Conservation (phyloP, 768 basidiomycete species). For the Gautieria morchelliformis region DNA sequence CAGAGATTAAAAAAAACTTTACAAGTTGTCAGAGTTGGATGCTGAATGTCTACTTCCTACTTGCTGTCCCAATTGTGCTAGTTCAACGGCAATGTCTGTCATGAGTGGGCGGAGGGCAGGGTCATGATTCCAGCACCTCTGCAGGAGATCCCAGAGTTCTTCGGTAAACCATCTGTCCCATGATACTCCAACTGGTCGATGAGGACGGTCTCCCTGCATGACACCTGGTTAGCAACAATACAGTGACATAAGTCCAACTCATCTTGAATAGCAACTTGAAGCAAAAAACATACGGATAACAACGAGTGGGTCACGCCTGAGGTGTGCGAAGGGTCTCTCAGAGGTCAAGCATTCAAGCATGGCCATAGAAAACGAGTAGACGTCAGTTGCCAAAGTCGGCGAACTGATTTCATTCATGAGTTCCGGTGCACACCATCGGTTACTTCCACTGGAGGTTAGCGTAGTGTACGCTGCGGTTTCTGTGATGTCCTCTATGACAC, state of each 20-base stretch:
- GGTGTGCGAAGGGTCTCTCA: slow-evolving; percentile 41
- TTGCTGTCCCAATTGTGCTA: background rate
- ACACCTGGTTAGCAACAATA: slow-evolving; percentile 7
- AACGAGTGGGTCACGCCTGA: slow-evolving; percentile 40
- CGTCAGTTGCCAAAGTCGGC: slow-evolving; percentile 40
- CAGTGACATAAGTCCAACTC: background rate
- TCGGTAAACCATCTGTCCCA: slow-evolving; percentile 34
- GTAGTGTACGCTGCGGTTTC: slow-evolving; percentile 37
- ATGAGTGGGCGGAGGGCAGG: slow-evolving; percentile 3
- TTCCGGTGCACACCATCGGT: slow-evolving; percentile 57
- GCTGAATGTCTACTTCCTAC: background rate
- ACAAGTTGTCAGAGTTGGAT: background rate
- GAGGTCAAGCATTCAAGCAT: slow-evolving; percentile 48
- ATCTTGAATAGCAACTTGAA: background rate
- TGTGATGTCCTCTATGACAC: slow-evolving; percentile 48
- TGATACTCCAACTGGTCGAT: slow-evolving; percentile 29
- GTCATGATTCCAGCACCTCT: slow-evolving; percentile 33
- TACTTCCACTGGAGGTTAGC: slow-evolving; percentile 34
- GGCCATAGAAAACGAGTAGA: slow-evolving; percentile 53
- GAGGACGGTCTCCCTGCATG: slow-evolving; percentile 29
- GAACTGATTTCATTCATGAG: slow-evolving; percentile 35
- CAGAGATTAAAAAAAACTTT: background rate
- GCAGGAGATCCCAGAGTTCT: slow-evolving; percentile 37
- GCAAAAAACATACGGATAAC: slow-evolving; percentile 28
- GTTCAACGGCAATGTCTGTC: background rate